Base-by-base conservation (phyloP, 2,329 filamentous ascomycete genomes). In the Trichoderma harzianum region DNA sequence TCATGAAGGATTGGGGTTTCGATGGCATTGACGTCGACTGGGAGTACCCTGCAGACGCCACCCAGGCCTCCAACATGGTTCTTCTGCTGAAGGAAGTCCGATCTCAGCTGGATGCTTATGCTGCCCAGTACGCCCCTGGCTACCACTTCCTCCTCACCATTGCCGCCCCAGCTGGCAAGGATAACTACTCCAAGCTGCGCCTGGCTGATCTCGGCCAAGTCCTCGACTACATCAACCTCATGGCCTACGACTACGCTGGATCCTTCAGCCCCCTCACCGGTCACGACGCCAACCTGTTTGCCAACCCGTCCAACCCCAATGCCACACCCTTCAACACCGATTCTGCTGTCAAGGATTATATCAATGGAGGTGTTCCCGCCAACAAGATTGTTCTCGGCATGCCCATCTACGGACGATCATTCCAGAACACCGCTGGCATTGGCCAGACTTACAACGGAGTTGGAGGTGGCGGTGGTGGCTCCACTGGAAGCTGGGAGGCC, bases 211-310 rank as follows among this genome's bases (percentile, higher is more conserved):
- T 90, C 79, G 84, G 86, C 43, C 69, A 79, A 26, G 80, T 85
- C 12, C 78, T 90, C 26, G 89, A 90, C 78, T 84, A 84, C 74
- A 84, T 89, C 80, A 88, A 90, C 79, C 82, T 92, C n/a, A 94
- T 94, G 91, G 89, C 90, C 3, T 95, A 94, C 79, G 92, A 95
- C 82, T 94, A 84, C 79, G 86, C 91, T 6, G 93, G 92, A n/a
- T 88, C 87, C 16, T 97, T 92, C 91, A 88, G 90, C 75, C 81
- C 82, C 7, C 79, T 78, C 4, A 83, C 90, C 1, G 92, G 90
- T 1, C 92, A 96, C 80, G 86, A 91, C 76, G 89, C 93, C 6
- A 96, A 96, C 77, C 78, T 96, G 5, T 92, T 88, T 79, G 79
- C 85, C 4, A 89, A 87, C 61, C 76, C 79, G 1, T 75, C 81